These are phyloP conservation scores for Samsoniella hepiali DNA, from an alignment of 2,329 filamentous ascomycete species.

Conservation along the genomic window DNA sequence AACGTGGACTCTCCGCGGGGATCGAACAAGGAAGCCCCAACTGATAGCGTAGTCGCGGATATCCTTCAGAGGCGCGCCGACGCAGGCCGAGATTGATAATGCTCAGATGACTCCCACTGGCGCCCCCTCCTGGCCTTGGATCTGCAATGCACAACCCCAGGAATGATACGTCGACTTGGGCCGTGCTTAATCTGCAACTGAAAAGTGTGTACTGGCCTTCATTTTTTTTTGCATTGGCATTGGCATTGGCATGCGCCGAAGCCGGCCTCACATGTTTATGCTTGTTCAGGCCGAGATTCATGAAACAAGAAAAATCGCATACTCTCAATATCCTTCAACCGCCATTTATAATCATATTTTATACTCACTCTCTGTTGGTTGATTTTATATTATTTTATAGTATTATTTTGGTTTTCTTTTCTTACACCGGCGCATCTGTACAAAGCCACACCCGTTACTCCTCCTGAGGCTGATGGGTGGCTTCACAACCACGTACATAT, in stretches of 20 bases:
- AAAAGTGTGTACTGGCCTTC: not conserved
- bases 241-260: not conserved
- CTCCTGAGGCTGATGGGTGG: not conserved
- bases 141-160: conserved; percentile 3
- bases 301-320: no score
- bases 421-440: not conserved
- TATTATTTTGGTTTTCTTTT: not conserved
- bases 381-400: no score
- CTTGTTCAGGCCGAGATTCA: not conserved
- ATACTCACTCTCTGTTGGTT: no score
- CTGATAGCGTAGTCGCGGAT: conserved; percentile 13
- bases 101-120: conserved; percentile 12
- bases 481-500: not conserved
- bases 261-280: not conserved
- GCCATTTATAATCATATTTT: not conserved
- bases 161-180: not conserved
- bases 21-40: not conserved
- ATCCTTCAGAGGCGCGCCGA: conserved; percentile 2
- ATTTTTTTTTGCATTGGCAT: not conserved
- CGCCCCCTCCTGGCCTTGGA: not conserved
- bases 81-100: conserved; percentile 12
- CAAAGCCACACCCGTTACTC: not conserved
- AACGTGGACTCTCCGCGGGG: conserved; percentile 4
- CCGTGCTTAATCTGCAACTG: not conserved
- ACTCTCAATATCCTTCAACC: no score